Evolutionary conservation across 148 eudicot genomes (phyloP), one percentile per base, ranked within the genome.

Genomic region (Camellia lanceoleosa): DNA sequence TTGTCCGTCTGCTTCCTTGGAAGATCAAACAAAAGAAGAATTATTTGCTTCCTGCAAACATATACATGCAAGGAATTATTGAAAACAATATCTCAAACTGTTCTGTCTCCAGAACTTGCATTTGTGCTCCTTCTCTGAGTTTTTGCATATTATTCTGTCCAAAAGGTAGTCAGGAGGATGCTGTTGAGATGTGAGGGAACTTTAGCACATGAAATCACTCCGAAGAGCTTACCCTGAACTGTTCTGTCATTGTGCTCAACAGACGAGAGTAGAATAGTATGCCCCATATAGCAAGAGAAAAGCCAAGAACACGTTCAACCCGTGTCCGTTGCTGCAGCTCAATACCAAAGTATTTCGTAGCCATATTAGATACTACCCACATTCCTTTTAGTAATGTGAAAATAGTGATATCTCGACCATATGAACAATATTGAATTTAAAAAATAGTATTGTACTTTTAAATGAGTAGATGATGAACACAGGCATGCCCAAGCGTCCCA

Each of bases 401-500:
- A 75, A 49, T 67, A 43, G 10, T 56, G 9, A 52, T 13, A 58
- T 51, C 46, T 47, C 74, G 42, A 79, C 66, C 72, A 69, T 68
- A 72, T 42, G 41, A 81, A 47, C 59, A 67, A 69, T 63, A 63
- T 20, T 41, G n/a, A 82, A 69, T 69, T 70, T 23, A 83, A 68
- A 75, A 68, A 83, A 84, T 18, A 75, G 74, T 68, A 70, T 84
- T 90, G 54, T 82, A 96, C 99, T 87, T 70, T 92, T 79, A 96
- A 87, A 85, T 96, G 99, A 74, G 98, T 85, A 46, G 97, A 88
- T 78, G 99, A 92, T 47, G 98, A 91, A 83, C 83, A 75, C 64
- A 96, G 87, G 81, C 99, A 96, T 68, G 99, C 94, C 99, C 98
- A 96, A 67, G 99, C 97, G 81, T 94, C 98, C 99, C 99, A 96